Percentiles rank a stretch among this genome's conserved stretches.
Evolutionary conservation across 192 early-diverging fungal genomes (phyloP).

Genomic region (Coemansia sp.): DNA sequence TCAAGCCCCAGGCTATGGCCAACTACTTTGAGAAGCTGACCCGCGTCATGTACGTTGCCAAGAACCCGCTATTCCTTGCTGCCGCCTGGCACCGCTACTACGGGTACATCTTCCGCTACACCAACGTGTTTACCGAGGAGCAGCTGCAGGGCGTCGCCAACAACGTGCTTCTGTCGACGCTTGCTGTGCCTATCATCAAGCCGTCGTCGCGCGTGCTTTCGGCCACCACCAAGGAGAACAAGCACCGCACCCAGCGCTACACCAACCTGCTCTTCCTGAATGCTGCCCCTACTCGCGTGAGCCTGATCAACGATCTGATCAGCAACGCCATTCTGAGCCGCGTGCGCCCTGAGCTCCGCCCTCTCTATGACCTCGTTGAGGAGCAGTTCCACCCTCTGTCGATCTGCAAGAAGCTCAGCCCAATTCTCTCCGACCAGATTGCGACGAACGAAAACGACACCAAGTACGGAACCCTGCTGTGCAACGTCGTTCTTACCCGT

Average conservation of each 20-base stretch:
- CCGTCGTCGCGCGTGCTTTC: conserved; percentile 74
- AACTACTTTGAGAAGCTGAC: conserved; percentile 99
- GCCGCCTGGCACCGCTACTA: conserved; percentile 96
- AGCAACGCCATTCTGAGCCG: conserved; percentile 83
- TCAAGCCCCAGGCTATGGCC: conserved; percentile 94
- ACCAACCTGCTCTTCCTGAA: conserved; percentile 85
- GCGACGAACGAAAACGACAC: conserved; percentile 71
- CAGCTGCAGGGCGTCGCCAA: conserved; percentile 90
- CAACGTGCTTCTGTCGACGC: conserved; percentile 88
- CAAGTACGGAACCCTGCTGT: conserved; percentile 92
- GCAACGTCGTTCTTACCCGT: conserved; percentile 95
- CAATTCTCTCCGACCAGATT: conserved; percentile 74
- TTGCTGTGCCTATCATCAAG: conserved; percentile 96
- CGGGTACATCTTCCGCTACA: conserved; percentile 71
- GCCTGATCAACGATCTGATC: conserved; percentile 87
- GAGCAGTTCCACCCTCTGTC: conserved; percentile 99
- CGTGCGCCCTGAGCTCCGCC: conserved; percentile 86
- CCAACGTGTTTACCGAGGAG: conserved; percentile 81
- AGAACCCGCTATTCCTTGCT: conserved; percentile 98
- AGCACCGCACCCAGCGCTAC: conserved; percentile 75
- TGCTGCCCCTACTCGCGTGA: conserved; percentile 83
- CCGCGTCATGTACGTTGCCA: conserved; percentile 93
- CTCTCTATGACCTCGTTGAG: conserved; percentile 95
- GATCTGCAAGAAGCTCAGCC: conserved; percentile 96
- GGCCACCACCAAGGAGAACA: conserved; percentile 77